Evolutionary conservation across 371 early-diverging fungal species (phyloP), one percentile per base, ranked within the genome.

Genomic region (Mucor saturninus): DNA sequence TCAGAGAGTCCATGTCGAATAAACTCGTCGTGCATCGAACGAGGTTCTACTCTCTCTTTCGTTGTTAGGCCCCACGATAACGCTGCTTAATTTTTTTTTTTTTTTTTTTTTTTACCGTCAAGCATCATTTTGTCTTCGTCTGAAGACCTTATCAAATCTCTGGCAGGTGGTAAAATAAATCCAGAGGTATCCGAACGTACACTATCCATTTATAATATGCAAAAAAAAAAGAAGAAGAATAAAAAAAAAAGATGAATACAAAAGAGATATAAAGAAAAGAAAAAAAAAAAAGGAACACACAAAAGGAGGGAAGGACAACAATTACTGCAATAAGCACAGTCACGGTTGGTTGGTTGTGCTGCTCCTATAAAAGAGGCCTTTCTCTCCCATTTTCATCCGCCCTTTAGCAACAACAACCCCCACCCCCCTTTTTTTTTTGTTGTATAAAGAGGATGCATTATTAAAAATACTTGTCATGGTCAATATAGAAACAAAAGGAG

Each of bases 1-100:
- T 74, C 78, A 7, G 81, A 81, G 71, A 81, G 66, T 10, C 81
- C 59, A 48, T 78, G 78, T 54, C 78, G 74, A 48, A 81, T 64
- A 37, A 69, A 73, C 42, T 81, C 81, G 58, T 81, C 81, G 10
- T 74, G 62, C 39, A 62, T 48, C 31, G 63, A 56, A 49, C 56
- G 63, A 13, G 56, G 35, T 1, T 38, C 29, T 39, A 15, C 15
- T 38, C 38, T 21, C 26, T 35, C 6, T 15, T 46, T 5, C n/a
- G 0, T 42, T 10, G 9, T 5, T 38, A 38, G 21, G 21, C 21
- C 21, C 21, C 21, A 21, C 21, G 21, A 21, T 21, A 21, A 21
- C 21, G 21, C 21, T 21, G 4, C 8, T 2, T 14, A 29, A 30
- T 42, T 29, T 55, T 42, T 40, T 42, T 28, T 28, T 28, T 55